Percentiles rank a stretch among this genome's conserved stretches.
Conservation (phyloP, 169 alveolate species). For the Besnoitia besnoiti region DNA sequence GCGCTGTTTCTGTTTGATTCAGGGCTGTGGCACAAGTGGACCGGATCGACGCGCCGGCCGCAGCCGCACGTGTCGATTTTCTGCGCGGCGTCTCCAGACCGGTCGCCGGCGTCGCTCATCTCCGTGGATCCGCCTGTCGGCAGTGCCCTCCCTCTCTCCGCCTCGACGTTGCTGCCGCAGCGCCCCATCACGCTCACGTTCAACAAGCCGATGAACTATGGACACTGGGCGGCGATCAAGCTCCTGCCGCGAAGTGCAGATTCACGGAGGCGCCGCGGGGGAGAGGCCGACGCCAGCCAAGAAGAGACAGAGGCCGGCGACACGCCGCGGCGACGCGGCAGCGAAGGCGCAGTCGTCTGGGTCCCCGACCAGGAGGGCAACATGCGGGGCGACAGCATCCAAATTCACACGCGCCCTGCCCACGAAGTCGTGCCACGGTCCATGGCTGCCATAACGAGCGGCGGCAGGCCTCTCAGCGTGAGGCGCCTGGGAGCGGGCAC, state of each 20-base stretch:
- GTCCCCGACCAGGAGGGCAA: constrained; percentile 58
- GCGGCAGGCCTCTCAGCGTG: neutral
- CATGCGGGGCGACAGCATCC: constrained; percentile 41
- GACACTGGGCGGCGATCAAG: constrained; percentile 77
- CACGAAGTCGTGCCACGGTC: neutral
- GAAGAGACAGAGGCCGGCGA: neutral
- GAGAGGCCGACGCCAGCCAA: neutral
- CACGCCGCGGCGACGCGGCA: neutral
- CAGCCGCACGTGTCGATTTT: constrained; percentile 68
- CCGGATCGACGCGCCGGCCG: constrained; percentile 66
- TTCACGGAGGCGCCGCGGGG: constrained; percentile 24
- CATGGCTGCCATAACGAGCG: neutral
- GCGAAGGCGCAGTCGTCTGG: constrained; percentile 33
- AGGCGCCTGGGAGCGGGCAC: neutral
- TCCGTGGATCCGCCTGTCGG: constrained; percentile 68
- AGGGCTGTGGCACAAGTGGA: constrained; percentile 73
- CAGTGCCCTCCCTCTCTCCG: constrained; percentile 64
- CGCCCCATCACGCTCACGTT: constrained; percentile 70
- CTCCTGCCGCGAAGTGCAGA: constrained; percentile 34
- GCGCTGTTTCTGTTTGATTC: constrained; percentile 6
- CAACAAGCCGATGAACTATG: constrained; percentile 75
- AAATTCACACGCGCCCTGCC: constrained; percentile 6
- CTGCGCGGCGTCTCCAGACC: constrained; percentile 70
- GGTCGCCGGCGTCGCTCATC: constrained; percentile 68
- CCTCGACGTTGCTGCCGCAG: constrained; percentile 45